Evolutionary conservation across 1,284 basidiomycete species (phyloP), one percentile per base, ranked within the genome.

Genomic region (Heterobasidion parviporum): DNA sequence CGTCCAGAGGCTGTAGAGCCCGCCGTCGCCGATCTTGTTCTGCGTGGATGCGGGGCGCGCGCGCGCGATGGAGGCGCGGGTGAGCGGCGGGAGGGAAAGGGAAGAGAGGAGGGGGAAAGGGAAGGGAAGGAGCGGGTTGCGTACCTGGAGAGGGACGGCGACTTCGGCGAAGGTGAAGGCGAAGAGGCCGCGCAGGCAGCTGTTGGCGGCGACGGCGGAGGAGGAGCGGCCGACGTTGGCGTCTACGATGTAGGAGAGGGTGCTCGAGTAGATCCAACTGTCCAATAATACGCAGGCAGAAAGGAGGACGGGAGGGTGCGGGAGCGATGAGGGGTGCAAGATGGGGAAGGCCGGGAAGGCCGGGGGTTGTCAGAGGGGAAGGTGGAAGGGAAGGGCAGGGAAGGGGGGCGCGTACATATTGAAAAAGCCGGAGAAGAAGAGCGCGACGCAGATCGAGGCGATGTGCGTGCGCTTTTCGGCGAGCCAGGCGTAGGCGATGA

Each of bases 401-500:
- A 48, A 49, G 20, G 38, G 48, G 53, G 35, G 12, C 5, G 65
- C 80, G 65, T 61, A 89, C 87, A 89, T 83, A 5, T 82, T 76
- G 59, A 83, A 79, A 65, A 92, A 86, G 14, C 89, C 90, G 16
- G 76, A 72, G 50, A 80, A 63, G 68, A 87, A 87, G 7, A 89
- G 69, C 65, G 82, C 77, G 2, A 83, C 72, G 62, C 83, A 85
- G 38, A 87, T 68, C 0, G 75, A 82, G 2, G 82, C 79, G 44
- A 92, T 74, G 64, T 86, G 75, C 8, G 82, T 72, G 35, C 83
- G 82, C 55, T 82, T 68, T 57, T 90, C 69, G 47, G 78, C 81
- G 5, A 85, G 76, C 92, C 92, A 95, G 2, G 81, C 92, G 64
- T 90, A 92, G 0, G 78, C 84, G 36, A 90, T 64, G 54, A 85